Percentiles rank a stretch among this genome's conserved stretches.
Conservation (phyloP, 2,329 filamentous ascomycete species). For the Penicillium sp. region DNA sequence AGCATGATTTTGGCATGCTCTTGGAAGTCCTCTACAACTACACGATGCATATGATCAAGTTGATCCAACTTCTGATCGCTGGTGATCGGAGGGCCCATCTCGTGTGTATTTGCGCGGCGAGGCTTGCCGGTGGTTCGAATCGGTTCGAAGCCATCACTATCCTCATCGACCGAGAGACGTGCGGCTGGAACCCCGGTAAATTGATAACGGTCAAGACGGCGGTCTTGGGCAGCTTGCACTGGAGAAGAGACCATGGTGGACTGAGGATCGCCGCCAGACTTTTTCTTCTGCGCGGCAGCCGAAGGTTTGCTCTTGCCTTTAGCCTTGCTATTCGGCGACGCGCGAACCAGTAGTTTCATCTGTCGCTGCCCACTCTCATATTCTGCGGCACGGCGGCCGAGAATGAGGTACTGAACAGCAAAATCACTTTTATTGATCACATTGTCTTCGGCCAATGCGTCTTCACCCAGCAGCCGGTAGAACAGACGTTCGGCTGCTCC, state of each 20-base stretch:
- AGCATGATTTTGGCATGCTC: slow-evolving; percentile 44
- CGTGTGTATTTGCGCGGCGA: slow-evolving; percentile 22
- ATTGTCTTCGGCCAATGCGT: slow-evolving; percentile 70
- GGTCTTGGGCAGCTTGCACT: slow-evolving; percentile 47
- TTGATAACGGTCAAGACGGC: slow-evolving; percentile 31
- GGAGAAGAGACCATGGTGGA: slow-evolving; percentile 69
- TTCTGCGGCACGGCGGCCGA: slow-evolving; percentile 45
- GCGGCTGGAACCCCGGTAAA: slow-evolving; percentile 21
- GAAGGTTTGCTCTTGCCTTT: slow-evolving; percentile 23
- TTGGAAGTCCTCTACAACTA: slow-evolving; percentile 50
- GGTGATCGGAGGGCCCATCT: slow-evolving; percentile 48
- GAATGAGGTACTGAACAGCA: slow-evolving; percentile 63
- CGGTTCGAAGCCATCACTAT: slow-evolving; percentile 45
- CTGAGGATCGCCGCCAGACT: slow-evolving; percentile 49
- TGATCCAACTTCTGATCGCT: slow-evolving; percentile 41
- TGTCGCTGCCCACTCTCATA: slow-evolving; percentile 45
- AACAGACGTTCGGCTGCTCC: slow-evolving; percentile 83
- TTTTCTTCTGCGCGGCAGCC: slow-evolving; percentile 27
- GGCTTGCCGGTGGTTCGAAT: slow-evolving; percentile 37
- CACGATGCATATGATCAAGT: slow-evolving; percentile 43
- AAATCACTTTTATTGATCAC: slow-evolving; percentile 64
- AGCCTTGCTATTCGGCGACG: slow-evolving; percentile 44
- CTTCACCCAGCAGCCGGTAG: slow-evolving; percentile 68
- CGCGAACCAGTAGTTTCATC: slow-evolving; percentile 55
- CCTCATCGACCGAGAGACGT: slow-evolving; percentile 35